These are phyloP conservation scores for Veloporphyrellus conicus DNA, from an alignment of 1,284 basidiomycete genomes.

Conservation along the genomic window DNA sequence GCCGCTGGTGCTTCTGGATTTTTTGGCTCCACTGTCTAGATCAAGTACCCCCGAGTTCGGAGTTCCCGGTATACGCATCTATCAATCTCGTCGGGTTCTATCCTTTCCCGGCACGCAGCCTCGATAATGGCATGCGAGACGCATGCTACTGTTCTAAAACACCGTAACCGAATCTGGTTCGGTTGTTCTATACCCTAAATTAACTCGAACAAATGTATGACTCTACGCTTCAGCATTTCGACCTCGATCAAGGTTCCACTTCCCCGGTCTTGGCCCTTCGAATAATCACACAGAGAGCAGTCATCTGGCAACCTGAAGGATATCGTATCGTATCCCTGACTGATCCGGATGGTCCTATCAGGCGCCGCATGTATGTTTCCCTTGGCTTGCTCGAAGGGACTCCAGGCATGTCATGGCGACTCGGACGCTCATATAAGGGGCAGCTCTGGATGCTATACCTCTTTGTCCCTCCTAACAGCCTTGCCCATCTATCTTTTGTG, in stretches of 20 bases:
- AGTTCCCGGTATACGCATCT: background rate
- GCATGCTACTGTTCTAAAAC: background rate
- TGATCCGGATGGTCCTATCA: background rate
- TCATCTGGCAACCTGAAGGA: background rate
- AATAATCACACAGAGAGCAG: background rate
- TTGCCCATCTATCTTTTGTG: background rate
- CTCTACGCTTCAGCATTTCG: background rate
- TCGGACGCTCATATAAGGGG: conserved; percentile 4
- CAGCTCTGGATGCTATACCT: background rate
- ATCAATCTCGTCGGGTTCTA: background rate
- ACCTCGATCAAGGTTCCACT: background rate
- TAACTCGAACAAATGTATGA: background rate
- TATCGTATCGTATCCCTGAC: too few relatives aligned
- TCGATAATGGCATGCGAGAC: background rate
- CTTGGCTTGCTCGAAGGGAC: background rate
- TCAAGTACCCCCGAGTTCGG: background rate
- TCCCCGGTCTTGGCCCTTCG: background rate
- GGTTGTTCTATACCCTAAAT: background rate
- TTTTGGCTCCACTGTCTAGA: background rate
- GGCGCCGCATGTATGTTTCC: background rate
- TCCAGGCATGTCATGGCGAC: background rate
- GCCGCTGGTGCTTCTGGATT: background rate
- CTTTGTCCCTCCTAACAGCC: background rate
- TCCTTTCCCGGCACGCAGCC: background rate
- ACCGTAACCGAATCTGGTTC: background rate